Evolutionary conservation across 345 rosid species (phyloP).

Genomic region (Hirschfeldia incana): DNA sequence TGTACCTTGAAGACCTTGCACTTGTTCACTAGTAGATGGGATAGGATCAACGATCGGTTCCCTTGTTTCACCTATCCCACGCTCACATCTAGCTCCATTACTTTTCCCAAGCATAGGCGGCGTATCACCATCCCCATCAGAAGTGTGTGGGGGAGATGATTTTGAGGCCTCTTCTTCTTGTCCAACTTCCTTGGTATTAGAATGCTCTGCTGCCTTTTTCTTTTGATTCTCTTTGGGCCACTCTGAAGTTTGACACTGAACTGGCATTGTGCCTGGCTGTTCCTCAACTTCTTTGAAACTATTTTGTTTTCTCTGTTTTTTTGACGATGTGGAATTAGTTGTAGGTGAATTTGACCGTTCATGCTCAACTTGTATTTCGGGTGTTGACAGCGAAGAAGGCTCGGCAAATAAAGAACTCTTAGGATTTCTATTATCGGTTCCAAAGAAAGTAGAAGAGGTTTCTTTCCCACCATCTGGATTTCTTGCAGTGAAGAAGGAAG

Average conservation of each 20-base stretch:
- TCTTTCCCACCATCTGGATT: constrained; percentile 32
- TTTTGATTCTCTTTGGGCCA: background rate
- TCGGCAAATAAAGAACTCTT: constrained; percentile 24
- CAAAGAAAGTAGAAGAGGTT: constrained; percentile 25
- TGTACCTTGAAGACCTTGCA: constrained; percentile 25
- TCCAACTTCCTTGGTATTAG: constrained; percentile 19
- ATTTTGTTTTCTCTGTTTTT: constrained; percentile 29
- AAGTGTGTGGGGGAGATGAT: constrained; percentile 25
- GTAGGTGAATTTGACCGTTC: constrained; percentile 24
- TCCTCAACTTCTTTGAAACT: constrained; percentile 16
- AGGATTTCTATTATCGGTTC: constrained; percentile 26
- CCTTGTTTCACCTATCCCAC: constrained; percentile 13
- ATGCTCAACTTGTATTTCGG: constrained; percentile 32
- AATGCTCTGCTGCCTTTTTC: constrained; percentile 11
- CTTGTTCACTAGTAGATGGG: constrained; percentile 21
- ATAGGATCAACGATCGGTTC: constrained; percentile 30
- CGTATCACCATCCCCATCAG: constrained; percentile 17
- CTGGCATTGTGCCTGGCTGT: constrained; percentile 18
- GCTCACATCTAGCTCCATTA: constrained; percentile 32
- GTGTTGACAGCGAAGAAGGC: constrained; percentile 27
- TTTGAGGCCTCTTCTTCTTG: constrained; percentile 31
- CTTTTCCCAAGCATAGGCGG: constrained; percentile 7
- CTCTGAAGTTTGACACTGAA: constrained; percentile 28
- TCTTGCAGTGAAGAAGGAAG: constrained; percentile 33
- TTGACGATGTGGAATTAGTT: constrained; percentile 3